Conservation (phyloP, 352 stramenopile genomes). For the Globisporangium iwayamae region DNA sequence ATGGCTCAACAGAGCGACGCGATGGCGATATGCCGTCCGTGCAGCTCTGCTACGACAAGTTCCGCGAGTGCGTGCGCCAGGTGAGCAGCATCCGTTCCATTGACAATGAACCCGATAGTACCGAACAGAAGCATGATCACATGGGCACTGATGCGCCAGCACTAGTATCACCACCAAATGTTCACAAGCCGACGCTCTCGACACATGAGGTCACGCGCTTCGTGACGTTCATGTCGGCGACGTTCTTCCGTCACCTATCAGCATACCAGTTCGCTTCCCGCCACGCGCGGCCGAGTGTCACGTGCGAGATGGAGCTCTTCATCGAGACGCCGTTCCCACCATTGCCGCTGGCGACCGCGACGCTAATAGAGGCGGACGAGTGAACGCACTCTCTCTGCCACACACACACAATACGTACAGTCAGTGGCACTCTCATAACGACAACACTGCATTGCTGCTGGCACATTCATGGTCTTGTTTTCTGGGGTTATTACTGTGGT, state of each 20-base stretch:
- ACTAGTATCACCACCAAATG: not conserved
- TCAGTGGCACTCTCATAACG: slow-evolving; percentile 1
- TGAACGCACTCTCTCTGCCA: not conserved
- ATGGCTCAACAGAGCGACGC: not conserved
- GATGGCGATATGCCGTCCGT: slow-evolving; percentile 21
- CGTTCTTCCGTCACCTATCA: slow-evolving; percentile 63
- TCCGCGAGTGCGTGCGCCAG: slow-evolving; percentile 28
- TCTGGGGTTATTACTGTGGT: not conserved
- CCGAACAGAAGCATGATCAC: not conserved
- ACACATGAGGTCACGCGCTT: slow-evolving; percentile 43
- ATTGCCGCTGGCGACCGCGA: slow-evolving; percentile 29
- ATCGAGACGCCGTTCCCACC: slow-evolving; percentile 51
- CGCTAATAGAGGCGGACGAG: not conserved
- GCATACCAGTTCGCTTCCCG: slow-evolving; percentile 62
- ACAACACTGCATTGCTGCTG: not conserved
- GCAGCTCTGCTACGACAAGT: slow-evolving; percentile 37
- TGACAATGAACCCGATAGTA: not conserved
- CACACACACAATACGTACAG: not conserved
- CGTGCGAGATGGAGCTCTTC: slow-evolving; percentile 26
- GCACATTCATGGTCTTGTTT: slow-evolving; percentile 2
- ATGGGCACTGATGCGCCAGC: not conserved
- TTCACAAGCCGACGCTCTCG: slow-evolving; percentile 20
- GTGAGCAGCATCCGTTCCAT: not conserved
- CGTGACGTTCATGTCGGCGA: slow-evolving; percentile 65
- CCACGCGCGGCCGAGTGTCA: slow-evolving; percentile 25